phyloP scores from a whole-genome alignment of 345 rosid species.

The Euphorbia pulcherrima region DNA sequence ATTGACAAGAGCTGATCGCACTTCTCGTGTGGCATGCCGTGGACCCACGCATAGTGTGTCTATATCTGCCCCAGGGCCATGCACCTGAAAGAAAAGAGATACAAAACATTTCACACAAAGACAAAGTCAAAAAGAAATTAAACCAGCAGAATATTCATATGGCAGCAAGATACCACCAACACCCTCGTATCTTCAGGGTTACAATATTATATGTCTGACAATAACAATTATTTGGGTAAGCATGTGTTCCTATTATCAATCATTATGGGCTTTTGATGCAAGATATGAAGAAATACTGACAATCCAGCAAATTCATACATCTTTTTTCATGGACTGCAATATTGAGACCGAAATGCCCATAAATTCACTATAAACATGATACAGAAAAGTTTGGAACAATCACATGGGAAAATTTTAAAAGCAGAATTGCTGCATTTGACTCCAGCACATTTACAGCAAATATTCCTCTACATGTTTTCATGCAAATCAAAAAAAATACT shows the following conservation, averaged over 20 bases:
- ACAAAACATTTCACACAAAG: constrained; percentile 5
- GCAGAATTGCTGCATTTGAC: not conserved
- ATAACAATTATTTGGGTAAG: not conserved
- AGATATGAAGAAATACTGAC: not conserved
- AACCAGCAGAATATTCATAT: not conserved
- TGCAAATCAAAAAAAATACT: not conserved
- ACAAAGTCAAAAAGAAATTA: not conserved
- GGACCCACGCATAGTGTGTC: constrained; percentile 98
- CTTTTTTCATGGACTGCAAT: not conserved
- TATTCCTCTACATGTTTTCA: not conserved
- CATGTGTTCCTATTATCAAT: not conserved
- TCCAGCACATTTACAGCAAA: not conserved
- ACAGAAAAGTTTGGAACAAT: not conserved
- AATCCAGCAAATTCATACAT: not conserved
- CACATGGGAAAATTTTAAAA: not conserved
- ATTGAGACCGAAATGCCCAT: not conserved
- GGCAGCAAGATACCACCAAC: not conserved
- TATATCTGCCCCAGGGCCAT: constrained; percentile 98
- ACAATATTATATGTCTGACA: not conserved
- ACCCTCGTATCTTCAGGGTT: not conserved
- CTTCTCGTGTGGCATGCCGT: constrained; percentile 89
- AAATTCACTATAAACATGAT: not conserved
- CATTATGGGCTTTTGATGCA: not conserved
- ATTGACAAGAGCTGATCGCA: constrained; percentile 41
- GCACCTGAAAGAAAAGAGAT: constrained; percentile 52